A percentile compares a stretch with the other conserved stretches of the same genome.
phyloP scores from a whole-genome alignment of 2,329 filamentous ascomycete species.

The Fusarium phyllophilum region DNA sequence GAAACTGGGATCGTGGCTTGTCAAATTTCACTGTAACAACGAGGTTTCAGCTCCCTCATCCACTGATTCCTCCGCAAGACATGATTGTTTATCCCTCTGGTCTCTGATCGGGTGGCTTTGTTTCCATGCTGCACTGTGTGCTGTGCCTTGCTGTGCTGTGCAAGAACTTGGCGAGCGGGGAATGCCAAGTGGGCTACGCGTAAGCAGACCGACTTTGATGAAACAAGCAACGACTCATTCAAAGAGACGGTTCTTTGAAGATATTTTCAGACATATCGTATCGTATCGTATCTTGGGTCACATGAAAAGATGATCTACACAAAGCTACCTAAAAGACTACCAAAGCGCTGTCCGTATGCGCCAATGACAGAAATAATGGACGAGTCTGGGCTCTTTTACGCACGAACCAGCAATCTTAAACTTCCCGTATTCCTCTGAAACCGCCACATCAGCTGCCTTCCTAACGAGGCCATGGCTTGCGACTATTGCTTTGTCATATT shows the following conservation, averaged over 20 bases:
- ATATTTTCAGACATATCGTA: background rate
- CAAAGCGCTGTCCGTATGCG: background rate
- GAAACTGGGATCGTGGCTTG: background rate
- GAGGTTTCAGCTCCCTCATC: background rate
- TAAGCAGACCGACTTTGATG: conserved; percentile 1
- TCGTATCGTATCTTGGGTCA: background rate
- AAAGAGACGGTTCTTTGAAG: background rate
- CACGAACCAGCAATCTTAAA: background rate
- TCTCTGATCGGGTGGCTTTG: conserved; percentile 4
- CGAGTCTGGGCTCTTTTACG: background rate
- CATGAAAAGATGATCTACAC: background rate
- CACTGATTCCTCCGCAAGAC: background rate
- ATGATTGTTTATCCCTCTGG: background rate
- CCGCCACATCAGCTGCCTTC: conserved; percentile 12
- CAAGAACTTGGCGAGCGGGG: conserved; percentile 8
- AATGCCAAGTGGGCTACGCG: conserved; percentile 23
- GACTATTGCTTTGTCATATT: conserved; percentile 12
- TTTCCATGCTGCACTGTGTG: background rate
- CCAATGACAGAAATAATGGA: background rate
- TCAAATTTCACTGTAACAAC: conserved; percentile 2
- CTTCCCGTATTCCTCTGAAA: conserved; percentile 4
- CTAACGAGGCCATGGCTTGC: conserved; percentile 11
- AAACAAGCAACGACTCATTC: conserved; percentile 7
- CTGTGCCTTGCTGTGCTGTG: background rate
- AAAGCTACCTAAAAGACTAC: background rate